Base-by-base conservation (phyloP, 148 eudicot genomes). In the Polygonum aviculare region DNA sequence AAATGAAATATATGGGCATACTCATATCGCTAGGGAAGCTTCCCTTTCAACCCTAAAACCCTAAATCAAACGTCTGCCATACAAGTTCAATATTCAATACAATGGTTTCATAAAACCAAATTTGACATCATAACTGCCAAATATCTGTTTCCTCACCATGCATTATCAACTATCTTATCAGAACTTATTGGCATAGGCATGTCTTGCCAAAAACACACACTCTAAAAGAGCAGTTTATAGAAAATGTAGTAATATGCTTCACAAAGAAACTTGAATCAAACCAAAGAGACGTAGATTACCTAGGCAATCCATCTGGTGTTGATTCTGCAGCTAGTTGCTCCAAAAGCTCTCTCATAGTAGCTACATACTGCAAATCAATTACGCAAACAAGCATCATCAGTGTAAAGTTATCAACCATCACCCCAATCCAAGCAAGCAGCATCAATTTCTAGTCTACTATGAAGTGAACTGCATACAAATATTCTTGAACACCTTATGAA, bases 321-420 rank as follows among this genome's bases (percentile, higher is more conserved):
- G 74, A 84, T 89, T 90, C 95, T 75, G 84, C 90, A 44, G 83
- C 83, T 39, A 90, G 77, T 67, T 90, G 90, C 76, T 90, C 95
- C 83, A 88, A 77, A 72, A 81, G 82, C 81, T 90, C 92, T 39
- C 95, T 81, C 62, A 88, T 81, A 22, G 92, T 88, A 19, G 85
- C 87, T 69, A 90, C 90, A 88, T 90, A 90, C 95, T 90, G 78
- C 82, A 82, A 14, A 74, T 55, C 35, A 47, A 76, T 18, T 74
- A 77, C 6, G 14, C 14, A 60, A 26, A 10, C 31, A 60, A 60
- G 38, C 35, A 22, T 18, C 7, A 26, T 26, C 67, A 22, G 4
- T 26, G 10, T 5, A 60, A 60, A 11, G 39, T 65, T 65, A 26
- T 40, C 62, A 77, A 15, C 35, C 18, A 21, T 15, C 10, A 54